phyloP scores from a whole-genome alignment of 2,329 filamentous ascomycete genomes.

The Penicillium freii region DNA sequence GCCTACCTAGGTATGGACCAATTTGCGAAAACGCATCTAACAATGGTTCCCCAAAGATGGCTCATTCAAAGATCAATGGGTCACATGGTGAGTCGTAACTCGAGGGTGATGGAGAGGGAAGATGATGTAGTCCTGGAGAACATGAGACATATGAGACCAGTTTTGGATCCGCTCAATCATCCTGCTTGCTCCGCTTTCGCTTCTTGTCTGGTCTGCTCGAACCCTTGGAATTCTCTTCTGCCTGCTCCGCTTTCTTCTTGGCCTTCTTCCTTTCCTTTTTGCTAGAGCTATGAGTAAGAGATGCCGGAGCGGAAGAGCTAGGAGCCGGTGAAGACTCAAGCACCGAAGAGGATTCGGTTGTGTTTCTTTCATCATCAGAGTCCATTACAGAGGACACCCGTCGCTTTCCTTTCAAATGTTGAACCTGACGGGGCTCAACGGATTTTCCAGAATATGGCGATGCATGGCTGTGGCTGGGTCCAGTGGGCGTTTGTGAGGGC shows the following conservation, averaged over 20 bases:
- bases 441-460: background rate
- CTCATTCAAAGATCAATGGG: background rate
- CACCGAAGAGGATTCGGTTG: background rate
- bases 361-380: background rate
- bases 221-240: background rate
- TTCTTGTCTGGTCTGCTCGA: background rate
- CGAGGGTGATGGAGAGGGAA: background rate
- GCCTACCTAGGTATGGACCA: no score
- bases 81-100: background rate
- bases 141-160: background rate
- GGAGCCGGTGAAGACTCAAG: background rate
- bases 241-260: slow-evolving; percentile 2
- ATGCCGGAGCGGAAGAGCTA: background rate
- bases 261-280: slow-evolving; percentile 22
- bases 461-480: background rate
- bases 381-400: background rate
- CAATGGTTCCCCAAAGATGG: background rate
- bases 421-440: background rate
- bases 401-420: background rate
- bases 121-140: background rate
- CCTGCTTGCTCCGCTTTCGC: slow-evolving; percentile 9
- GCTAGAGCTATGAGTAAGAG: background rate
- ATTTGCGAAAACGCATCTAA: background rate
- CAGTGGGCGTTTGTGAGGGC: background rate
- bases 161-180: background rate